These are phyloP conservation scores for Oryza longistaminata DNA, from an alignment of 176 grass and related monocot species.

Conservation along the genomic window DNA sequence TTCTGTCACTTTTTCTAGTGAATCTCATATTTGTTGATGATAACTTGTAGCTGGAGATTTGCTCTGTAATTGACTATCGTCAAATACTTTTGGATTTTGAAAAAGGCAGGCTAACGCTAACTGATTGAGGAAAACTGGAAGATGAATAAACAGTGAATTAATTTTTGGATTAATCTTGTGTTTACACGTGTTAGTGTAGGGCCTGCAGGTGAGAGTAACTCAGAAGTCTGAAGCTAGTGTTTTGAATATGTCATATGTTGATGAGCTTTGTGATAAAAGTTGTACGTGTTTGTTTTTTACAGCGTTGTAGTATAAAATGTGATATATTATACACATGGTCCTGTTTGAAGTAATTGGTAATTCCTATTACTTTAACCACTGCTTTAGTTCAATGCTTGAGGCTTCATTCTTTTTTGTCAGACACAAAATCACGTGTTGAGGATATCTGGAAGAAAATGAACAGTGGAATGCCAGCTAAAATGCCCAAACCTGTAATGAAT, in stretches of 20 bases:
- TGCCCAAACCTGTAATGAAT: slow-evolving; percentile 57
- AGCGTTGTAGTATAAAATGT: background rate
- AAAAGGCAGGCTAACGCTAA: background rate
- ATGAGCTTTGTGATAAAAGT: slow-evolving; percentile 12
- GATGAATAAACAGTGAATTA: background rate
- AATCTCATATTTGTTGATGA: background rate
- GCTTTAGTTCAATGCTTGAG: slow-evolving; percentile 24
- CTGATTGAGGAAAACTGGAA: background rate
- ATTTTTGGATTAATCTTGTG: background rate
- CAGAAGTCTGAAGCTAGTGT: background rate
- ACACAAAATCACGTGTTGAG: slow-evolving; percentile 71
- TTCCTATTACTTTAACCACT: background rate
- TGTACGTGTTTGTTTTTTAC: slow-evolving; percentile 5
- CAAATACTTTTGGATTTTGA: background rate
- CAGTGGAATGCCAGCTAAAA: slow-evolving; percentile 62
- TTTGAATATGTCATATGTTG: background rate
- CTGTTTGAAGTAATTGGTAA: background rate
- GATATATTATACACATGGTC: background rate
- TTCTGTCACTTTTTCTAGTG: background rate
- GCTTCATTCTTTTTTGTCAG: slow-evolving; percentile 51
- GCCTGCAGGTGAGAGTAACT: background rate
- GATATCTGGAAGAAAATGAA: slow-evolving; percentile 99
- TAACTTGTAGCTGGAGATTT: background rate
- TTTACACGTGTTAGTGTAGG: background rate
- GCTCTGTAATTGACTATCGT: background rate